Evolutionary conservation across 768 basidiomycete species (phyloP).

Genomic region (Lactarius vividus): DNA sequence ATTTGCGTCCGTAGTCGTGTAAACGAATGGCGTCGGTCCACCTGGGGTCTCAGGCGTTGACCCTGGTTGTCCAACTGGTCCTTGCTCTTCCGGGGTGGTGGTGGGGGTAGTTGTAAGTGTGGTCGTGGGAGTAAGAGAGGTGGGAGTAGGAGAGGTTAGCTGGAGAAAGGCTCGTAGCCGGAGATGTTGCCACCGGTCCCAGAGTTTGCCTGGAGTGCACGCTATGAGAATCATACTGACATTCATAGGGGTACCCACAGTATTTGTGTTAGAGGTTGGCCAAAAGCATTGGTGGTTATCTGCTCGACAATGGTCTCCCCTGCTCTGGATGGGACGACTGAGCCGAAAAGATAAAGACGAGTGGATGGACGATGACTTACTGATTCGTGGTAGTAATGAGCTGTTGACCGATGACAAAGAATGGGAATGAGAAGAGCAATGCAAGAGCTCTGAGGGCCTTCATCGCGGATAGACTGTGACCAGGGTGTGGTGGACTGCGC

Average conservation of each 20-base stretch:
- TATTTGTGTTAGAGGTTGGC: conserved; percentile 41
- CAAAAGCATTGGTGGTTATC: conserved; percentile 42
- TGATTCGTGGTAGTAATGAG: conserved; percentile 45
- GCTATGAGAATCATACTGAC: background rate
- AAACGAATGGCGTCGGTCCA: conserved; percentile 33
- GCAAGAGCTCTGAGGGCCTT: conserved; percentile 16
- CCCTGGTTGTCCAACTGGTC: conserved; percentile 57
- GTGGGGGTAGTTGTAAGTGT: conserved; percentile 25
- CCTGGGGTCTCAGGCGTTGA: conserved; percentile 30
- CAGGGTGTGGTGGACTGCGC: conserved; percentile 22
- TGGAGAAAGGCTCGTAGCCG: conserved; percentile 23
- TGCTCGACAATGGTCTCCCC: conserved; percentile 55
- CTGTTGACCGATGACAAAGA: conserved; percentile 37
- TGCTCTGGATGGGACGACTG: conserved; percentile 33
- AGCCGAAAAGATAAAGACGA: conserved; percentile 15
- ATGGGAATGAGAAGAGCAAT: conserved; percentile 28
- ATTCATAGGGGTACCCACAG: conserved; percentile 38
- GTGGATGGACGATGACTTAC: conserved; percentile 37
- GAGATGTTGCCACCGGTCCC: conserved; percentile 10
- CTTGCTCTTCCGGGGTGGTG: conserved; percentile 34
- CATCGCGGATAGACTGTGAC: conserved; percentile 24
- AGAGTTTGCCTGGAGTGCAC: conserved; percentile 25
- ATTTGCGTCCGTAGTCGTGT: conserved; percentile 38
- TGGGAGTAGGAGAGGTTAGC: conserved; percentile 31
- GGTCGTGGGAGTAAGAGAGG: conserved; percentile 31